Conservation (phyloP, 768 basidiomycete species). For the Lactarius indigo region DNA sequence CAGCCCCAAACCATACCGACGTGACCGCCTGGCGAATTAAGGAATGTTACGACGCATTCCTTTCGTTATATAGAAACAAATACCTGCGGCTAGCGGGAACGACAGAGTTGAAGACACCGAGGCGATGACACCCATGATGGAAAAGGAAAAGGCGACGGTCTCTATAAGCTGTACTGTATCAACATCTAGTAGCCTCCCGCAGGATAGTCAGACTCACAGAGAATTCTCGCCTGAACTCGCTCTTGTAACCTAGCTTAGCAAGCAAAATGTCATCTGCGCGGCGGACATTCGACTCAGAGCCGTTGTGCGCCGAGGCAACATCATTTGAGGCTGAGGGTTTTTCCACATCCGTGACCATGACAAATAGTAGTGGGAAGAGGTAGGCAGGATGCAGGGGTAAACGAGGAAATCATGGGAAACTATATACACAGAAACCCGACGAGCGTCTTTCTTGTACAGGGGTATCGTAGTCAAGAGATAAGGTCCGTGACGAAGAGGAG, state of each 20-base stretch:
- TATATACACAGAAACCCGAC: slow-evolving; percentile 3
- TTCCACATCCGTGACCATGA: slow-evolving; percentile 16
- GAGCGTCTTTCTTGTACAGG: slow-evolving; percentile 1
- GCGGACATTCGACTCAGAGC: not conserved
- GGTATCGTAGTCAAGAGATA: not conserved
- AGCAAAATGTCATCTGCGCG: slow-evolving; percentile 52
- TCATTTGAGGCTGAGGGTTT: not conserved
- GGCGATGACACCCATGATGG: slow-evolving; percentile 70
- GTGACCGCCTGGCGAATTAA: slow-evolving; percentile 52
- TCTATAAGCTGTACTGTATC: slow-evolving; percentile 44
- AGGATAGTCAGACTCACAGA: slow-evolving; percentile 42
- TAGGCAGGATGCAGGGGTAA: not conserved
- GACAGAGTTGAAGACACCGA: slow-evolving; percentile 64
- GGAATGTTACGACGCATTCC: not conserved
- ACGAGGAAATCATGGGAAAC: not conserved
- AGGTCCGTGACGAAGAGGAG: not conserved
- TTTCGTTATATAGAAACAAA: slow-evolving; percentile 20
- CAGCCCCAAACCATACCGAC: slow-evolving; percentile 77
- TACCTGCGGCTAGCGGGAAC: slow-evolving; percentile 60
- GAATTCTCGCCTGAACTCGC: slow-evolving; percentile 72
- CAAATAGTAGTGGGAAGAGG: not conserved
- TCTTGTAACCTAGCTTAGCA: slow-evolving; percentile 65
- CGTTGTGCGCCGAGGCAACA: not conserved
- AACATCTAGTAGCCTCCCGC: not conserved
- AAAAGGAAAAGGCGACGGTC: slow-evolving; percentile 63